Percentiles rank a stretch among this genome's conserved stretches.
phyloP scores from a whole-genome alignment of 768 basidiomycete genomes.

The Mycena rosella region DNA sequence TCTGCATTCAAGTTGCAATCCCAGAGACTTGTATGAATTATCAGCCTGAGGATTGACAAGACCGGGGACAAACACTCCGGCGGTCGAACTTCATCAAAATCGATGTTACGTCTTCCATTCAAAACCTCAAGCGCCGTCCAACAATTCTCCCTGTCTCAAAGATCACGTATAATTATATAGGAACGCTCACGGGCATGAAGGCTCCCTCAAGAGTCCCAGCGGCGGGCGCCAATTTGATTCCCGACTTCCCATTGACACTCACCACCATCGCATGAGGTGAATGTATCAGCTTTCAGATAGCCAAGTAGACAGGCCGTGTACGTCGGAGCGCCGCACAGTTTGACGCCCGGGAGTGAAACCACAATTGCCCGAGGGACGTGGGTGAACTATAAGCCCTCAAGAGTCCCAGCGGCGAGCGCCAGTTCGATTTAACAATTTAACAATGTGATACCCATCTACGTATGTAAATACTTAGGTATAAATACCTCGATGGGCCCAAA shows the following conservation, averaged over 20 bases:
- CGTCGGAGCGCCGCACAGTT: too few relatives aligned
- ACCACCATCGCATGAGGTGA: too few relatives aligned
- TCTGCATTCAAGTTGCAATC: neutral
- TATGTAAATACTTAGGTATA: too few relatives aligned
- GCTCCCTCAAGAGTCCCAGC: conserved; percentile 12
- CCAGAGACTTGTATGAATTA: neutral
- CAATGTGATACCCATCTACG: too few relatives aligned
- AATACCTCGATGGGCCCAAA: too few relatives aligned
- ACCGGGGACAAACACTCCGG: conserved; percentile 1
- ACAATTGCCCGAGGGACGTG: too few relatives aligned
- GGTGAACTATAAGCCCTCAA: neutral
- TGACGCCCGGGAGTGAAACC: too few relatives aligned
- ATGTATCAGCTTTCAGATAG: too few relatives aligned
- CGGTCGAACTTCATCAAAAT: conserved; percentile 9
- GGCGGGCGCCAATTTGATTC: conserved; percentile 6
- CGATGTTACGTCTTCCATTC: conserved; percentile 13
- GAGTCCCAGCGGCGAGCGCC: conserved; percentile 13
- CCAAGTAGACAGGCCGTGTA: too few relatives aligned
- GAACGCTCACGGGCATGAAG: conserved; percentile 7
- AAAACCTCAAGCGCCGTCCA: conserved; percentile 14
- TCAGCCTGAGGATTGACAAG: neutral
- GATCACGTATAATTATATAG: conserved; percentile 13
- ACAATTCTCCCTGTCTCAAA: conserved; percentile 11
- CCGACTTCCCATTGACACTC: conserved; percentile 1
- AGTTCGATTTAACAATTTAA: too few relatives aligned